Base-by-base conservation (phyloP, 2,329 filamentous ascomycete genomes). In the Coniochaeta sp. region DNA sequence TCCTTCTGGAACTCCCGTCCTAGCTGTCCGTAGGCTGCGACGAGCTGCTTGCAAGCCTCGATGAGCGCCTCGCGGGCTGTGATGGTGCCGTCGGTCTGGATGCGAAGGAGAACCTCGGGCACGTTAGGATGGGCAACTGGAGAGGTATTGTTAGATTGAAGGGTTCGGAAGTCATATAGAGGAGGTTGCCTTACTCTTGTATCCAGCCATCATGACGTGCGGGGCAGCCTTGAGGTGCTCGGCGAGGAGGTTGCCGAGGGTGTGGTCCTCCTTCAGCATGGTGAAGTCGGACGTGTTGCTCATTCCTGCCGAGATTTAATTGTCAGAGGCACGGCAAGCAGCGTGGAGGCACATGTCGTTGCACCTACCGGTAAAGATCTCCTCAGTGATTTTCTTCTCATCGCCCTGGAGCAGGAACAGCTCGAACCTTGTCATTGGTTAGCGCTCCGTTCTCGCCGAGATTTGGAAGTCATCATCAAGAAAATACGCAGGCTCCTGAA, bases 201-300 rank as follows among this genome's bases (percentile, higher is more conserved):
- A 99, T 12, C 87, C 94, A 54, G 91, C 85, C 78, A 97, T 95
- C 61, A 87, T 76, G 61, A 99, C 87, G 66, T 95, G 86, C 16
- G 83, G 81, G 62, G 89, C 87, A 67, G 88, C 85, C 72, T 94
- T 85, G 52, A 99, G 86, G 62, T 92, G 89, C 63, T 89, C 85
- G 47, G 87, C 82, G 52, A 99, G 79, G 52, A 99, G 79, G 69
- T 99, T 96, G 61, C 86, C 94, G 24, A 99, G 81, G 1, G 92
- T 96, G 72, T 96, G 92, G 62, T 99, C 94, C 69, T 99, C 94
- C 70, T 96, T 97, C 71, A 90, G 89, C 71, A 99, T 85, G 53
- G 89, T 84, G 74, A 99, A 99, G 70, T 96, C 88, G 9, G 90
- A 88, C n/a, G 89, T 91, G 67, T 96, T 95, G 20, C 92, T 89